Base-by-base conservation (phyloP, 345 rosid species). In the Aethionema arabicum region DNA sequence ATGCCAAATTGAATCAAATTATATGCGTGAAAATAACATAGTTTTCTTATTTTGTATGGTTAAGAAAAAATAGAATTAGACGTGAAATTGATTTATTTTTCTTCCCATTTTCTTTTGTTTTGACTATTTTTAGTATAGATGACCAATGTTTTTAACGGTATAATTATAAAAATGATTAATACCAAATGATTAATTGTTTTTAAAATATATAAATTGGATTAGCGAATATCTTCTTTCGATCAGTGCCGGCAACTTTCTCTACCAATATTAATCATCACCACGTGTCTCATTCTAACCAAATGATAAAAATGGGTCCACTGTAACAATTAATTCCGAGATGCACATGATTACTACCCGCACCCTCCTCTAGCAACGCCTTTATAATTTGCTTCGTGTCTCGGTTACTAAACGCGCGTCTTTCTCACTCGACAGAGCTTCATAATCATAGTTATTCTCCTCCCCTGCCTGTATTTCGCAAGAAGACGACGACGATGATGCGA, bases 381-480 rank as follows among this genome's bases (percentile, higher is more conserved):
- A 68, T 51, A 52, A 50, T 53, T 63, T 63, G 55, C 65, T 64
- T 70, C 65, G 27, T 43, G 42, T 13, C 53, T 63, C 54, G 61
- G 69, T 9, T 42, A 55, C 52, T 62, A 62, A 7, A 56, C 65
- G 48, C 74, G 69, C 74, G 74, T 70, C 64, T 57, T 63, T 59
- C 0, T 56, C 65, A 63, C 65, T 42, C 64, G 56, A 33, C 40
- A n/a, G 42, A 38, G 3, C 7, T 11, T 36, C 60, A 27, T 41
- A 45, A 0, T 52, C 2, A 7, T 0, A 13, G 4, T 39, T 32
- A 58, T 57, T 42, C 59, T 50, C 21, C 56, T n/a, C 27, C 33
- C 53, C 61, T 63, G 49, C 63, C 63, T 37, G 7, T 46, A 33
- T 11, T 47, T 54, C 57, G 29, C 42, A 21, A 16, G 13, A 21